A percentile compares a stretch with the other conserved stretches of the same genome.
Evolutionary conservation across 129 eudicot genomes (phyloP).

Genomic region (Gnaphalium uliginosum): DNA sequence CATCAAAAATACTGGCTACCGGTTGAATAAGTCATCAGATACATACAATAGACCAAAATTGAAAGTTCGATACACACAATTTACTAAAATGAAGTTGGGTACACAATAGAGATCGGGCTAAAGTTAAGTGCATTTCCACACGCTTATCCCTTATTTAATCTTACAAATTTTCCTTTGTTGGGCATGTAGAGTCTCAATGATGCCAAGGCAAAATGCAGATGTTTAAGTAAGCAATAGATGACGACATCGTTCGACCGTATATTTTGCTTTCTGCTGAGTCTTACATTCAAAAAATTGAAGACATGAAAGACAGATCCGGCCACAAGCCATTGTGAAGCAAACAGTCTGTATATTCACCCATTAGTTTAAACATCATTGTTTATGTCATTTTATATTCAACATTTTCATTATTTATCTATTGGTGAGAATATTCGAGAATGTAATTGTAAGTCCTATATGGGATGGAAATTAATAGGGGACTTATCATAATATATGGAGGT

Average conservation of each 20-base stretch:
- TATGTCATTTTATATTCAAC: not conserved
- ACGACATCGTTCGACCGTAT: slow-evolving; percentile 5
- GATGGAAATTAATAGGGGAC: not conserved
- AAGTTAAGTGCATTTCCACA: no score
- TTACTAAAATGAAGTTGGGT: no score
- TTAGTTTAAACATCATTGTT: not conserved
- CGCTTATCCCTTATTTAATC: not conserved
- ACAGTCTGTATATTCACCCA: slow-evolving; percentile 7
- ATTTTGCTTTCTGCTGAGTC: slow-evolving; percentile 17
- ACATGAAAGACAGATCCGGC: not conserved
- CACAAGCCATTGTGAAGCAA: not conserved
- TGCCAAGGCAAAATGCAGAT: slow-evolving; percentile 56
- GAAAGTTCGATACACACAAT: no score
- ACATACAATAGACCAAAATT: no score
- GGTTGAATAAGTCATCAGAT: no score
- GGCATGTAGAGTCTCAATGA: slow-evolving; percentile 54
- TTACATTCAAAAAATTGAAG: slow-evolving; percentile 5
- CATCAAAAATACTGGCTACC: no score
- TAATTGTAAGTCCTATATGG: not conserved
- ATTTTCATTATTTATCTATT: not conserved
- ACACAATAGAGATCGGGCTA: no score
- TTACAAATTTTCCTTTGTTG: slow-evolving; percentile 15
- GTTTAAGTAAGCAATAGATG: slow-evolving; percentile 38
- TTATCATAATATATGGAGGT: not conserved
- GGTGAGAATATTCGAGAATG: not conserved